Base-by-base conservation (phyloP, 1,284 basidiomycete genomes). In the Sanghuangporus weigelae region DNA sequence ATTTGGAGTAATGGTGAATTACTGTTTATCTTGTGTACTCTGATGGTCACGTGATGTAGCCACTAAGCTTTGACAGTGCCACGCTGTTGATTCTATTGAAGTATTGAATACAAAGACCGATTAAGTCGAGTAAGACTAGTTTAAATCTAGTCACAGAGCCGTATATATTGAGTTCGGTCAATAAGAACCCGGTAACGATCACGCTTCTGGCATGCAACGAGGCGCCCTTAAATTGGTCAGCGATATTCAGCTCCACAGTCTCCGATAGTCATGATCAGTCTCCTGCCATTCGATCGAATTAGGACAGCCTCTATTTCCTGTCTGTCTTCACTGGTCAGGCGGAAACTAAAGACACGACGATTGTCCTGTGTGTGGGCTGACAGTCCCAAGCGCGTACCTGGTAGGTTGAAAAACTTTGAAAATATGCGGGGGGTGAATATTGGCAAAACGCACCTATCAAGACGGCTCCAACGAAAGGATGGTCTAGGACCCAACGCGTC, bases 211-310 rank as follows among this genome's bases (percentile, higher is more conserved):
- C 26, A 31, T 31, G 26, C 26, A 31, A 31, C 26, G 26, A 31
- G 26, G 26, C 26, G 26, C 3, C 26, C 26, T 31, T 31, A 31
- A 31, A 31, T 4, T 31, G 26, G 38, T 76, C 66, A 85, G 51
- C 90, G 85, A 74, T 93, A 93, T 76, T 93, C 90, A 21, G 87
- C 86, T 44, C 91, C 91, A 73, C 90, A 92, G 71, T 93, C 91
- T 5, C 90, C 90, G 64, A 93, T 85, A 16, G 77, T 79, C 14
- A 78, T 82, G 65, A 90, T 87, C 72, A 92, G 78, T 39, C 70
- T 78, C 49, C 82, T 74, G 3, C 85, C 82, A 57, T 85, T 84
- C 2, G 87, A 89, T 54, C 75, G 78, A 6, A 73, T 76, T 7
- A 92, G 74, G 21, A 92, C 81, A 0, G 72, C 76, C 62, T 90